Evolutionary conservation across 2,329 filamentous ascomycete species (phyloP).

Genomic region (Colletotrichum theobromicola): DNA sequence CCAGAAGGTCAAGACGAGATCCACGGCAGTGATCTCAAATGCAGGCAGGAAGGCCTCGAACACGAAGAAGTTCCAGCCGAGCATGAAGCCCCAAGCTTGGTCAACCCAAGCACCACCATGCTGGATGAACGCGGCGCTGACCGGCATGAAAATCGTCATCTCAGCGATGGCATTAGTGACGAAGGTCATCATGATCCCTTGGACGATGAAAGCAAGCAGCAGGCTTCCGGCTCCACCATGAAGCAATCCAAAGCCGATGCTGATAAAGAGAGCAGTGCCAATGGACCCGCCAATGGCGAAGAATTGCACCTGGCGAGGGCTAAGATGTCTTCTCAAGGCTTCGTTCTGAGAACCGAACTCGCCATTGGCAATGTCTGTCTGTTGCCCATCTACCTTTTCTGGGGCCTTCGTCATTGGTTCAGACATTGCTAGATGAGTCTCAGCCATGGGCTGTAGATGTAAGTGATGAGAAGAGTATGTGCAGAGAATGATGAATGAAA

Average conservation of each 20-base stretch:
- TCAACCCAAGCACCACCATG: slow-evolving; percentile 55
- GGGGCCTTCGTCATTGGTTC: not conserved
- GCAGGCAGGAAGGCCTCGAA: slow-evolving; percentile 56
- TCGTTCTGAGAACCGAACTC: not conserved
- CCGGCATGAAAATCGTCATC: slow-evolving; percentile 50
- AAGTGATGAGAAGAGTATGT: not conserved
- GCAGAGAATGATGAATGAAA: not conserved
- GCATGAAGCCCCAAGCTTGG: slow-evolving; percentile 51
- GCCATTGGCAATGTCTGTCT: not conserved
- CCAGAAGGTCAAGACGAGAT: slow-evolving; percentile 42
- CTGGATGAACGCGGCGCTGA: slow-evolving; percentile 53
- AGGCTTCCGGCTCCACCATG: slow-evolving; percentile 45
- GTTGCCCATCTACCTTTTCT: not conserved
- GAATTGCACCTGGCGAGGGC: not conserved
- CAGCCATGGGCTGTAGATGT: not conserved
- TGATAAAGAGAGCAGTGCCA: slow-evolving; percentile 24
- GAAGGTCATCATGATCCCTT: slow-evolving; percentile 45
- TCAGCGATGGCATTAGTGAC: slow-evolving; percentile 56
- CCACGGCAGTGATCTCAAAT: slow-evolving; percentile 53
- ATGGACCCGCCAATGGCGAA: slow-evolving; percentile 4
- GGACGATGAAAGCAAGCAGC: slow-evolving; percentile 48
- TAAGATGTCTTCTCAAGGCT: not conserved
- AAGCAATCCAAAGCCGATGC: slow-evolving; percentile 44
- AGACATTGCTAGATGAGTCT: not conserved
- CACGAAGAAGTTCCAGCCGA: slow-evolving; percentile 55